Evolutionary conservation across 257 asterid species (phyloP).

Genomic region (Striga asiatica): DNA sequence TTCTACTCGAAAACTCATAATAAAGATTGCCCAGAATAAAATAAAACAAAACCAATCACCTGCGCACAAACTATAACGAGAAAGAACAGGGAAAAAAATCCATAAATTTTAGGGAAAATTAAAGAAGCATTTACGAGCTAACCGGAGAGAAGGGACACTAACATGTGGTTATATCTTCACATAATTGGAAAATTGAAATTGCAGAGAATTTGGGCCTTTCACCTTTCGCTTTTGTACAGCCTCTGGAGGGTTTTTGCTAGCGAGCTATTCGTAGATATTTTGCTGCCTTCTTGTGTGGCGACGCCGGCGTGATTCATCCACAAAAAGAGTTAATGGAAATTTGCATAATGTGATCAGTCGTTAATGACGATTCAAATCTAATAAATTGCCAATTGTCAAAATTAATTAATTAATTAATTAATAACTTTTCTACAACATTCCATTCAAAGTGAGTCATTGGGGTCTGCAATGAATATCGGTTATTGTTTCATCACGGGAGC

Average conservation of each 20-base stretch:
- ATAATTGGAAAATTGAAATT: not conserved
- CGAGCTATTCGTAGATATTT: not conserved
- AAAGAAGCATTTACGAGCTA: not conserved
- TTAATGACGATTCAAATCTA: not conserved
- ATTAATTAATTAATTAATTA: no score
- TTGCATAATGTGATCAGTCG: no score
- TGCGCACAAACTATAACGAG: not conserved
- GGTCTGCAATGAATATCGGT: no score
- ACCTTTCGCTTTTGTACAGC: not conserved
- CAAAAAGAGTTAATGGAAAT: not conserved
- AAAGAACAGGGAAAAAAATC: not conserved
- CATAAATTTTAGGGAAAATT: not conserved
- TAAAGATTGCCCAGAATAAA: not conserved
- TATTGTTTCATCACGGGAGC: not conserved
- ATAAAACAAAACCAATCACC: not conserved
- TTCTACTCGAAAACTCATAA: slow-evolving; percentile 5
- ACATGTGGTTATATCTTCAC: slow-evolving; percentile 5
- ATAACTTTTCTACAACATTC: not conserved
- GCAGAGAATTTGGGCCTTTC: not conserved
- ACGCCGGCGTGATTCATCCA: not conserved
- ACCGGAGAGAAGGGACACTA: not conserved
- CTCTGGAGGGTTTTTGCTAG: not conserved
- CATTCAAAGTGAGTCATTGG: no score
- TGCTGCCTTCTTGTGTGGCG: not conserved
- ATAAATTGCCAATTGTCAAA: no score